These are phyloP conservation scores for Acanthochlamys bracteata DNA, from an alignment of 106 monocot species.

Conservation along the genomic window DNA sequence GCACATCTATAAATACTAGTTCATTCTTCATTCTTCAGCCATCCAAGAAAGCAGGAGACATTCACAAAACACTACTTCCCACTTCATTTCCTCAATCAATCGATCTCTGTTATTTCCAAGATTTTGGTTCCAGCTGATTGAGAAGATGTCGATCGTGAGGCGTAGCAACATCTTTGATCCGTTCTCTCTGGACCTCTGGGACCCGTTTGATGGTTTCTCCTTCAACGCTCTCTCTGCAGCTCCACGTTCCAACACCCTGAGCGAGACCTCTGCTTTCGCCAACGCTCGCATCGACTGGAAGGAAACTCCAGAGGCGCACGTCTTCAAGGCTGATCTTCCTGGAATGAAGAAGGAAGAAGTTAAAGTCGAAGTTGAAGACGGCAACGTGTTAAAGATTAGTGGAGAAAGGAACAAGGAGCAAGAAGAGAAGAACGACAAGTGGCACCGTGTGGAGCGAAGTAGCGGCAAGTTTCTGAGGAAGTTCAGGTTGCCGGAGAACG, in stretches of 20 bases:
- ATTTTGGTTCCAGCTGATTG: too few relatives aligned
- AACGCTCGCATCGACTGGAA: background rate
- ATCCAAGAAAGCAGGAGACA: too few relatives aligned
- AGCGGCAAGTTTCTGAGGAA: background rate
- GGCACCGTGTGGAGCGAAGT: background rate
- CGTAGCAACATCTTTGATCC: conserved; percentile 2
- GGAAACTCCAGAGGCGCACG: background rate
- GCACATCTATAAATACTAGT: too few relatives aligned
- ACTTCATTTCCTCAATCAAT: too few relatives aligned
- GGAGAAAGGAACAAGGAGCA: background rate
- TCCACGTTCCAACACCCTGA: background rate
- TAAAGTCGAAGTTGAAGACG: background rate
- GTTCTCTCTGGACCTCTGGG: background rate
- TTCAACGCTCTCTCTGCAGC: background rate
- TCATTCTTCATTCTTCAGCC: too few relatives aligned
- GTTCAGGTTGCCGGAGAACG: conserved; percentile 1
- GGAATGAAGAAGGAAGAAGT: background rate
- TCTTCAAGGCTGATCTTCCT: background rate
- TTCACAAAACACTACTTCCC: too few relatives aligned
- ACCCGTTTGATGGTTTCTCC: too few relatives aligned
- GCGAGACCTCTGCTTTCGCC: background rate
- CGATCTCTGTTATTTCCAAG: too few relatives aligned
- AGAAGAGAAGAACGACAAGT: background rate
- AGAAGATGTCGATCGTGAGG: background rate
- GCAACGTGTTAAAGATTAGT: background rate